Evolutionary conservation across 1,284 basidiomycete genomes (phyloP).

Genomic region (Sporisorium reilianum): DNA sequence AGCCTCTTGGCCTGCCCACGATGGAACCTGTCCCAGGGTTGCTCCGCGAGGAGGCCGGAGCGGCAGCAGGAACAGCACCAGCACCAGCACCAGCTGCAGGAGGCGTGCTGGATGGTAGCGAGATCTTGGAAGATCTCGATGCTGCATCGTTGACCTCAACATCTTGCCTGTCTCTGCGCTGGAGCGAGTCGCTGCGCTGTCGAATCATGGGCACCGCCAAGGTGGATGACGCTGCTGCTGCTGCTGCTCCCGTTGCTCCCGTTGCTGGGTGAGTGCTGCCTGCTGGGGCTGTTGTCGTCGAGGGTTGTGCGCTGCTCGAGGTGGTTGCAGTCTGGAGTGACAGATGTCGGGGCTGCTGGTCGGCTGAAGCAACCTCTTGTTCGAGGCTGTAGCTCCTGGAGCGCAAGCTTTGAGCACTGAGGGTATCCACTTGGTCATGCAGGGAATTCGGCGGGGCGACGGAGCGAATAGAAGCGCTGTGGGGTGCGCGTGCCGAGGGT

Average conservation of each 20-base stretch:
- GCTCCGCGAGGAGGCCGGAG: conserved; percentile 7
- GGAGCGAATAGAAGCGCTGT: conserved; percentile 14
- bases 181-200: conserved; percentile 36
- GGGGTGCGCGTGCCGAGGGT: conserved; percentile 3
- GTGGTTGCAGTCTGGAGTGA: not conserved
- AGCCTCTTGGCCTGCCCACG: conserved; percentile 54
- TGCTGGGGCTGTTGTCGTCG: not conserved
- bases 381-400: conserved; percentile 37
- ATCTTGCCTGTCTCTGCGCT: conserved; percentile 21
- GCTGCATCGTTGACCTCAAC: conserved; percentile 6
- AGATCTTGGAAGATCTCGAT: conserved; percentile 1
- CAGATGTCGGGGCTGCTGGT: conserved; percentile 7
- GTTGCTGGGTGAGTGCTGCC: conserved; percentile 5
- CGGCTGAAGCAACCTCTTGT: conserved; percentile 29
- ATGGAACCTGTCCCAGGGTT: conserved; percentile 5
- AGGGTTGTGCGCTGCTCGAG: not conserved
- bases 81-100: not conserved
- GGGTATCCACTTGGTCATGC: conserved; percentile 17
- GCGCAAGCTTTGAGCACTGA: conserved; percentile 10
- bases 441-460: not conserved
- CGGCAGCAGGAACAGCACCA: not conserved
- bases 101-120: conserved; percentile 3
- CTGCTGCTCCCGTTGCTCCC: conserved; percentile 1
- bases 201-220: conserved; percentile 32
- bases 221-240: conserved; percentile 9